Evolutionary conservation across 108 stramenopile species (phyloP).

Genomic region (Chaetoceros tenuissimus): DNA sequence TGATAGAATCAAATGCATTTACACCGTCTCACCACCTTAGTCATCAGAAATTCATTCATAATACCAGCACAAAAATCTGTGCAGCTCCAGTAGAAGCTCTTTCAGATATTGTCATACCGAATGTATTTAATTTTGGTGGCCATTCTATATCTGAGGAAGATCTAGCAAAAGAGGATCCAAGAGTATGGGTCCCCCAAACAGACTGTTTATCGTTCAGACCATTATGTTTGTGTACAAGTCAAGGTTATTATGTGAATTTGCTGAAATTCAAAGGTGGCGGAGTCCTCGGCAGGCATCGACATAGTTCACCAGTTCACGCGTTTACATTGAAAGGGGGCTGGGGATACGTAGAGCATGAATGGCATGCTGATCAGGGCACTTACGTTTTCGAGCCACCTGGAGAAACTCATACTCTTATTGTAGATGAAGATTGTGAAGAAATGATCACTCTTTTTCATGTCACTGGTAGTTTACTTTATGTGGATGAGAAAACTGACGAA

Average conservation of each 20-base stretch:
- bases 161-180: too few species aligned
- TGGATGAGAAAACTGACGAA: conserved; percentile 53
- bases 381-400: conserved; percentile 80
- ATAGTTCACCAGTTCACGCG: conserved; percentile 69
- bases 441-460: conserved; percentile 81
- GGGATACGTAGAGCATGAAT: conserved; percentile 67
- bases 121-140: conserved; percentile 25
- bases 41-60: too few species aligned
- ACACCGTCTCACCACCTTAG: too few species aligned
- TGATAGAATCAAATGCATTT: too few species aligned
- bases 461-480: conserved; percentile 62
- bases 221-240: conserved; percentile 56
- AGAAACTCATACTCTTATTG: conserved; percentile 67
- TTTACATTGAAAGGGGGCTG: conserved; percentile 61
- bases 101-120: conserved; percentile 59
- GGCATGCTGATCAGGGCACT: conserved; percentile 53
- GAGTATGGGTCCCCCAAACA: conserved; percentile 81
- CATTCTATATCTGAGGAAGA: conserved; percentile 38
- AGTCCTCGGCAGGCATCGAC: conserved; percentile 55
- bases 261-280: conserved; percentile 57
- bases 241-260: conserved; percentile 75
- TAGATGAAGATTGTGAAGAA: conserved; percentile 63
- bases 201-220: conserved; percentile 65
- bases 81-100: conserved; percentile 56
- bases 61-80: too few species aligned